These are phyloP conservation scores for Tillandsia fasciculata DNA, from an alignment of 176 grass and related monocot species.

Conservation along the genomic window DNA sequence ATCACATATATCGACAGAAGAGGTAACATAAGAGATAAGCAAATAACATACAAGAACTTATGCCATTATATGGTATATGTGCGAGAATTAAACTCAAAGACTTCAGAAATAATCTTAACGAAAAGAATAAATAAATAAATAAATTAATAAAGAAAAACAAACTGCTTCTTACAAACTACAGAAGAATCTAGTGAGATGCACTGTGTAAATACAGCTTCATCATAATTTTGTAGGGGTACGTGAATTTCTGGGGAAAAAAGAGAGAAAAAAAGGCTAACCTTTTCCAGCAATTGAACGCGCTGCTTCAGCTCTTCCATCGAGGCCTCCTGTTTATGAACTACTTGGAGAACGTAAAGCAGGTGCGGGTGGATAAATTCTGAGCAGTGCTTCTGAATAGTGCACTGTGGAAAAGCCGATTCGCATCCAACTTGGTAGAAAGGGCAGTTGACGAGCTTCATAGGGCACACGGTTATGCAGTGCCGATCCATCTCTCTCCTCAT, in stretches of 20 bases:
- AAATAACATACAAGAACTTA: no score
- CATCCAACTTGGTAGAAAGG: constrained; percentile 53
- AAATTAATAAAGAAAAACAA: no score
- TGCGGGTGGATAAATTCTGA: constrained; percentile 43
- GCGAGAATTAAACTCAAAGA: no score
- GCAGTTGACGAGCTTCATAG: constrained; percentile 81
- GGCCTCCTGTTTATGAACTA: constrained; percentile 48
- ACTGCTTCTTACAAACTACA: no score
- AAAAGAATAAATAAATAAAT: no score
- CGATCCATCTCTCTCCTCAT: constrained; percentile 76
- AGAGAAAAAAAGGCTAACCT: constrained; percentile 38
- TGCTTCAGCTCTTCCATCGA: constrained; percentile 44
- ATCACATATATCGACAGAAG: no score
- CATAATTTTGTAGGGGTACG: neutral
- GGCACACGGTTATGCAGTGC: constrained; percentile 77
- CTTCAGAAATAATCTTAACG: no score
- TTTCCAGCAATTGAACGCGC: constrained; percentile 42
- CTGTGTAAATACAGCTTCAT: neutral
- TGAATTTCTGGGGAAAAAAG: neutral
- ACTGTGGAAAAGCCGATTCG: constrained; percentile 49
- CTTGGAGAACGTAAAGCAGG: constrained; percentile 45
- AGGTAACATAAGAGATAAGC: no score
- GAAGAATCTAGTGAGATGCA: neutral
- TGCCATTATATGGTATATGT: no score
- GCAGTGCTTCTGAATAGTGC: constrained; percentile 47